Evolutionary conservation across 129 eudicot genomes (phyloP).

Genomic region (Calendula officinalis): DNA sequence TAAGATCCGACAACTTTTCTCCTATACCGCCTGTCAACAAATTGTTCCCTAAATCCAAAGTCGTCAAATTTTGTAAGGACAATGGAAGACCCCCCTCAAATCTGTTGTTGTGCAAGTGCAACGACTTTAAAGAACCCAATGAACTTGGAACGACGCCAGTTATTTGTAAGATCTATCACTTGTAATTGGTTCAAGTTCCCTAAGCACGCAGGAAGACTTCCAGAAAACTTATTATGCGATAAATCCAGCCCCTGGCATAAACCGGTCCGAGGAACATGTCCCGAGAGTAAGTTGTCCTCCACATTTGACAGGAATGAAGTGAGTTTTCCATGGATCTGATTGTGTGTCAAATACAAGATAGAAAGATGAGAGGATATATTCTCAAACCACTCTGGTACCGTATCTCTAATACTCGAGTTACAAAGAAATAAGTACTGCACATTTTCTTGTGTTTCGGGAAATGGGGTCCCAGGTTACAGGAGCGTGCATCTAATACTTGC

Average conservation of each 20-base stretch:
- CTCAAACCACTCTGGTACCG: slow-evolving; percentile 4
- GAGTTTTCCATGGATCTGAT: neutral
- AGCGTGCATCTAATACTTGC: neutral
- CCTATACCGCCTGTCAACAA: neutral
- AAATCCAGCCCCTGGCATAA: neutral
- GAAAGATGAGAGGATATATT: neutral
- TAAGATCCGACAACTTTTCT: neutral
- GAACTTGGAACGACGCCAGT: slow-evolving; percentile 7
- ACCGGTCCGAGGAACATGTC: slow-evolving; percentile 5
- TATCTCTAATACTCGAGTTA: slow-evolving; percentile 13
- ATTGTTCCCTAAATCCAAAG: slow-evolving; percentile 8
- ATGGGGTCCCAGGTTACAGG: neutral
- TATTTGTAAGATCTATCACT: neutral
- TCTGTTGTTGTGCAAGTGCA: slow-evolving; percentile 8
- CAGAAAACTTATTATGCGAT: slow-evolving; percentile 5
- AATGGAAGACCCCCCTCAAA: neutral
- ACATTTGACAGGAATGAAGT: neutral
- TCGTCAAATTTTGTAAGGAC: neutral
- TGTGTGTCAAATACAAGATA: neutral
- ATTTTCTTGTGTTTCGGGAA: neutral
- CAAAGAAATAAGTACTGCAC: neutral
- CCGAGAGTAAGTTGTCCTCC: neutral
- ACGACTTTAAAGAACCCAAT: neutral
- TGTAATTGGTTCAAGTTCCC: neutral
- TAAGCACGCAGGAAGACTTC: slow-evolving; percentile 3